Base-by-base conservation (phyloP, 495 filamentous ascomycete genomes). In the Penicillium flavigenum region DNA sequence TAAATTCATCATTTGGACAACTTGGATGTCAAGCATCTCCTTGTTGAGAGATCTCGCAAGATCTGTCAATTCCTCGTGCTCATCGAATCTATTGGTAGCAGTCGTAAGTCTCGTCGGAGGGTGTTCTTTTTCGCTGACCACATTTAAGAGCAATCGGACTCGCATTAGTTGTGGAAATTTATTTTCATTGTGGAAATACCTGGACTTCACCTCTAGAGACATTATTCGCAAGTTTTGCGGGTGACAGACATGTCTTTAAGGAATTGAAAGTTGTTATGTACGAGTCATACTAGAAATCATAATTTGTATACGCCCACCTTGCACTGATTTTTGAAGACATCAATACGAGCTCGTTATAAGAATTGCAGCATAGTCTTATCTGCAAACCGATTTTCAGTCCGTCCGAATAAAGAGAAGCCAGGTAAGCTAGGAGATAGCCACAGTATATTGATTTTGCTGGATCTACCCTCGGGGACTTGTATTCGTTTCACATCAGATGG, bases 401-500 rank as follows among this genome's bases (percentile, higher is more conserved):
- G 5, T 46, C 2, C 5, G 26, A 29, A 16, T 46, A 5, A 7
- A 16, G 10, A 47, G 20, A 20, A 29, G 17, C 0, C 24, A 5
- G 7, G 3, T 17, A 16, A 24, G 2, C 16, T 9, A n/a, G 14
- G 11, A 14, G n/a, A 24, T 10, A 6, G 4, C 12, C 44, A 46
- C n/a, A 12, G 14, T 7, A 31, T 26, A 26, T 11, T 4, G 19
- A 14, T 26, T 10, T 14, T 6, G 42, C 26, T 27, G 24, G 24
- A 29, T 26, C 12, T 46, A 46, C 5, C 45, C 7, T 31, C 4
- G 26, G 26, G 14, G 16, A 19, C 26, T 29, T 47, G 3, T 22
- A 11, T 47, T 29, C 26, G 4, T 29, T 29, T 17, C 45, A n/a
- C 45, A 47, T 47, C 45, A 47, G 45, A 47, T 47, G 45, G 45